A percentile compares a stretch with the other conserved stretches of the same genome.
Conservation (phyloP, 768 basidiomycete genomes). For the Nidula microcarpa region DNA sequence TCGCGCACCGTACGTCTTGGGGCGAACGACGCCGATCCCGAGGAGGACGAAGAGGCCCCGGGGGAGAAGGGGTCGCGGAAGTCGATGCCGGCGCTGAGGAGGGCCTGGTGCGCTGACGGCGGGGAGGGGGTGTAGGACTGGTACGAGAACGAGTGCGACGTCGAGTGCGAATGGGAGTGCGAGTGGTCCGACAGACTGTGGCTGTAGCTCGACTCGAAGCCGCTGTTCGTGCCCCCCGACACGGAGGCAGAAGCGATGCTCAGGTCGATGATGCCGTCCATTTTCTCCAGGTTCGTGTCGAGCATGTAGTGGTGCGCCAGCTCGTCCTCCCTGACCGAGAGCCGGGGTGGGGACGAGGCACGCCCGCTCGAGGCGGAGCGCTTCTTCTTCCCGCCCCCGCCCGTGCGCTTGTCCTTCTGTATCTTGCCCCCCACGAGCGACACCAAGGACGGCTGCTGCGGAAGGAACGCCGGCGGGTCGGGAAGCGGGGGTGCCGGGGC, state of each 20-base stretch:
- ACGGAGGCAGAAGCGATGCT: constrained; percentile 6
- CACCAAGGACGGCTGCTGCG: constrained; percentile 1
- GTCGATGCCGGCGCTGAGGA: too few relatives aligned
- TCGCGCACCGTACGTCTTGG: constrained; percentile 11
- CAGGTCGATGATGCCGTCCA: constrained; percentile 80
- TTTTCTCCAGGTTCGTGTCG: constrained; percentile 68
- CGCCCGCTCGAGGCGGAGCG: not conserved
- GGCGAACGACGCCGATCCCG: constrained; percentile 13
- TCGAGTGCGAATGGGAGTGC: constrained; percentile 14
- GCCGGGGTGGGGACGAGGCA: not conserved
- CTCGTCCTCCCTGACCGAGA: not conserved
- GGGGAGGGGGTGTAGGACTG: too few relatives aligned
- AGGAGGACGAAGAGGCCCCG: constrained; percentile 27
- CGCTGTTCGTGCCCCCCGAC: too few relatives aligned
- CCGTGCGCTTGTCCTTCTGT: constrained; percentile 5
- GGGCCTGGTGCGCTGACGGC: too few relatives aligned
- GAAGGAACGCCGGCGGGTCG: not conserved
- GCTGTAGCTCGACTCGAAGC: too few relatives aligned
- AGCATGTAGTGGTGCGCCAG: constrained; percentile 35
- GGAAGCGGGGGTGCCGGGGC: not conserved
- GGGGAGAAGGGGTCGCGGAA: constrained; percentile 21
- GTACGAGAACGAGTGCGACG: constrained; percentile 17
- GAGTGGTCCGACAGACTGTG: not conserved
- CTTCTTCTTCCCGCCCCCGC: not conserved
- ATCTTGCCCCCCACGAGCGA: constrained; percentile 1